Evolutionary conservation across 2,329 filamentous ascomycete genomes (phyloP).

Genomic region (Davidsoniella eucalypti): DNA sequence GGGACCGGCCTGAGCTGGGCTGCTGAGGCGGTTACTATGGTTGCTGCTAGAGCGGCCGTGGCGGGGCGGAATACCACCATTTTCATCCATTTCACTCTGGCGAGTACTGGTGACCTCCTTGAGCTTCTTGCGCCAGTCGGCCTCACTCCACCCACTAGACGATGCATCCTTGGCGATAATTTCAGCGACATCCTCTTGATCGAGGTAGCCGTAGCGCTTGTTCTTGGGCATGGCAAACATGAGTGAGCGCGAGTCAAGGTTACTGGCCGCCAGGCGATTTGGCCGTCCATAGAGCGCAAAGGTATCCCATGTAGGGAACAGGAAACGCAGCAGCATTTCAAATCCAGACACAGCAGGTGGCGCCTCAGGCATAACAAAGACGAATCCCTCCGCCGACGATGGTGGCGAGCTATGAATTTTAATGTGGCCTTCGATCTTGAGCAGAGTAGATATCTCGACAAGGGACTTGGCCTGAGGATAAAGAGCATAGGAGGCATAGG

Average conservation of each 20-base stretch:
- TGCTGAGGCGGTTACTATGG: conserved; percentile 39
- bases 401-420: conserved; percentile 69
- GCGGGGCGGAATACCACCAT: conserved; percentile 20
- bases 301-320: conserved; percentile 88
- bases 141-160: conserved; percentile 63
- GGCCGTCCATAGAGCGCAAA: conserved; percentile 87
- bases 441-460: conserved; percentile 82
- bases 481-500: conserved; percentile 84
- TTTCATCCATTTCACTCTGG: conserved; percentile 49
- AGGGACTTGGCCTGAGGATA: conserved; percentile 89
- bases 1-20: conserved; percentile 20
- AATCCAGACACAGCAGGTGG: conserved; percentile 87
- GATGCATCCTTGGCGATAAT: conserved; percentile 59
- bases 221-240: conserved; percentile 98
- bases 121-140: conserved; percentile 75
- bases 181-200: conserved; percentile 67
- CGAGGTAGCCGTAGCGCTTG: conserved; percentile 75
- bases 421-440: conserved; percentile 86
- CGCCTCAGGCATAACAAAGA: conserved; percentile 94
- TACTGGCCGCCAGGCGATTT: conserved; percentile 69
- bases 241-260: conserved; percentile 69
- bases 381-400: conserved; percentile 73
- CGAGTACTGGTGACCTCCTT: conserved; percentile 75
- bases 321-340: conserved; percentile 82
- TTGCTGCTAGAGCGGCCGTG: conserved; percentile 40